Evolutionary conservation across 2,329 filamentous ascomycete species (phyloP).

Genomic region (Stromatinia cepivora): DNA sequence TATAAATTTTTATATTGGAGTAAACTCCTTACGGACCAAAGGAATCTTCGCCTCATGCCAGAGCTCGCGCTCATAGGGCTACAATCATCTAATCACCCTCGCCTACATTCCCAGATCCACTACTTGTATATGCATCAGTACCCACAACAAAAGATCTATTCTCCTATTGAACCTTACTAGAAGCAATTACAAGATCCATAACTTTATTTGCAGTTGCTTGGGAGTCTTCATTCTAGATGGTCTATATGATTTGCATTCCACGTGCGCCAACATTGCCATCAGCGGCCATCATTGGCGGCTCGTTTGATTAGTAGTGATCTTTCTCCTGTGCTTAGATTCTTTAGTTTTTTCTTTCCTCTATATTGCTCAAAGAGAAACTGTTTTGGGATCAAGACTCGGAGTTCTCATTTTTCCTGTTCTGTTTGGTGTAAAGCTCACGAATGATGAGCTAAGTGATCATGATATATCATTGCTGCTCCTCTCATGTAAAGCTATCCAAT

Average conservation of each 20-base stretch:
- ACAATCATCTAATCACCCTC: neutral
- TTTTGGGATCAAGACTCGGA: neutral
- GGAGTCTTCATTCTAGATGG: neutral
- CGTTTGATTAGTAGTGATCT: neutral
- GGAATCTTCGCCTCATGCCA: neutral
- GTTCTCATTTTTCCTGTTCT: neutral
- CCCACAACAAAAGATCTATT: neutral
- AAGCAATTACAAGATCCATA: neutral
- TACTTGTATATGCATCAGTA: neutral
- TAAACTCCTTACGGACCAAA: too few relatives aligned
- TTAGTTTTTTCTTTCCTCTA: neutral
- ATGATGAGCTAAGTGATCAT: neutral
- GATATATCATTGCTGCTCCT: neutral
- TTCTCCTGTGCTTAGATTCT: neutral
- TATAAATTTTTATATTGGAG: neutral
- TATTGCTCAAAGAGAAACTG: neutral
- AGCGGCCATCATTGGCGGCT: too few relatives aligned
- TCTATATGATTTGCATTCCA: neutral
- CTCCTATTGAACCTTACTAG: neutral
- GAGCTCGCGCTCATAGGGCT: neutral
- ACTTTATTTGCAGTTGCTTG: neutral
- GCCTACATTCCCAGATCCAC: neutral
- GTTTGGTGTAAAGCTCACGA: neutral
- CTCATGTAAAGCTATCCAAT: neutral
- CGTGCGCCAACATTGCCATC: neutral